phyloP scores from a whole-genome alignment of 345 rosid species.

The Luvunga scandens region DNA sequence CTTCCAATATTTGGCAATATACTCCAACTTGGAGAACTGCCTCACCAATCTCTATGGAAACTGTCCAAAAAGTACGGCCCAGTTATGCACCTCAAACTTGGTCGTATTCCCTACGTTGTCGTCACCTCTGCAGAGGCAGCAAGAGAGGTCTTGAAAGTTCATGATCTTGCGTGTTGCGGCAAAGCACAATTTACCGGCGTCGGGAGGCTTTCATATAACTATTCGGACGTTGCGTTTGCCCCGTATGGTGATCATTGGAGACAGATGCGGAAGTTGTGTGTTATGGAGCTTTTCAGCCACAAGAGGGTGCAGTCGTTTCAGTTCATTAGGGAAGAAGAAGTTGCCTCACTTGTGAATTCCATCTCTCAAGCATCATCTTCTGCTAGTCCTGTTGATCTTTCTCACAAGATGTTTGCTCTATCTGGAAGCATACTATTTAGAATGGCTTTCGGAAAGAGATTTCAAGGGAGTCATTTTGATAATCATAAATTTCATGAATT shows the following conservation, averaged over 20 bases:
- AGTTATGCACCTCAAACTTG: constrained; percentile 30
- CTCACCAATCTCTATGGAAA: constrained; percentile 34
- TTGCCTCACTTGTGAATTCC: constrained; percentile 25
- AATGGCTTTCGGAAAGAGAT: constrained; percentile 30
- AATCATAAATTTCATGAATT: constrained; percentile 7
- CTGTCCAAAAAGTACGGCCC: constrained; percentile 33
- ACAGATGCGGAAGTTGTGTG: constrained; percentile 24
- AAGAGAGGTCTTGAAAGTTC: constrained; percentile 28
- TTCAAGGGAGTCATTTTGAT: constrained; percentile 25
- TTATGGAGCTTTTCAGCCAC: constrained; percentile 28
- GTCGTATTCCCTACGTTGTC: constrained; percentile 23
- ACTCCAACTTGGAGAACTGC: constrained; percentile 27
- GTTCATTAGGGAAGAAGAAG: constrained; percentile 36
- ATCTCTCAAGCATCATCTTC: constrained; percentile 24
- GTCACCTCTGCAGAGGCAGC: constrained; percentile 34
- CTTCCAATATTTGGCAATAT: constrained; percentile 39
- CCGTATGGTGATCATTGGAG: constrained; percentile 39
- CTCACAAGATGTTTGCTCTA: constrained; percentile 26
- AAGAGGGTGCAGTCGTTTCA: constrained; percentile 32
- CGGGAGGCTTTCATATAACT: constrained; percentile 15
- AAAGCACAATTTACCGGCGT: constrained; percentile 22
- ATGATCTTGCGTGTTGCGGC: constrained; percentile 35
- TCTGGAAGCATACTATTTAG: constrained; percentile 30
- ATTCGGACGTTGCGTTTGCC: constrained; percentile 26
- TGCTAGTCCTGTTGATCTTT: constrained; percentile 25